These are phyloP conservation scores for Plectosphaerella plurivora DNA, from an alignment of 2,329 filamentous ascomycete genomes.

Conservation along the genomic window DNA sequence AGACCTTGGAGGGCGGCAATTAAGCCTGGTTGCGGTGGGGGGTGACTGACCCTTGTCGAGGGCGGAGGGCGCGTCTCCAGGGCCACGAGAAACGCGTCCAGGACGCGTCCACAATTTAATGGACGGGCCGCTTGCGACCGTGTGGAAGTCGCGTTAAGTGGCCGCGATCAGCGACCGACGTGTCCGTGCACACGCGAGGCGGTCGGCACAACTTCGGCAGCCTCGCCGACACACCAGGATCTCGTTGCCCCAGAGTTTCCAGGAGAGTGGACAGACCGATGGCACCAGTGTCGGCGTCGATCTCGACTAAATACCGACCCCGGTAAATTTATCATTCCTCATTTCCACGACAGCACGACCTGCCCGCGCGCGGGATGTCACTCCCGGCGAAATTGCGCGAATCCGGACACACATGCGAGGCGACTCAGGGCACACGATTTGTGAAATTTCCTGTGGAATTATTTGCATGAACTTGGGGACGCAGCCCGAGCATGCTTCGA, in stretches of 20 bases:
- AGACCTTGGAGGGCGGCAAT: neutral
- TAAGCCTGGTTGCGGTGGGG: neutral
- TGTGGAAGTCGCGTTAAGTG: slow-evolving; percentile 1
- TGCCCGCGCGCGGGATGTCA: no score
- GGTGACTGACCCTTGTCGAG: neutral
- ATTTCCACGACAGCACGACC: no score
- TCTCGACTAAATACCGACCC: neutral
- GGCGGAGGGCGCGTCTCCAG: neutral
- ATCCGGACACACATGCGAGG: no score
- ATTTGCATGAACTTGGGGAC: no score
- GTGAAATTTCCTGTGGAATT: no score
- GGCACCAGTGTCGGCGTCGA: neutral
- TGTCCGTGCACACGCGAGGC: neutral
- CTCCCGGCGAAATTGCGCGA: no score
- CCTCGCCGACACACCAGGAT: neutral
- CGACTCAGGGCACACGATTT: no score
- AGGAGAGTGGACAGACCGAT: neutral
- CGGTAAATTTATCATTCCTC: no score
- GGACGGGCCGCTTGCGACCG: neutral
- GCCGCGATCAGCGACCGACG: neutral
- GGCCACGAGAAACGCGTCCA: neutral
- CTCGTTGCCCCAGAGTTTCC: neutral
- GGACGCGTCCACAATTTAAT: neutral
- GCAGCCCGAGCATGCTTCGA: no score
- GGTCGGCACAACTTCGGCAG: neutral